Conservation (phyloP, 2,329 filamentous ascomycete genomes). For the Colletotrichum sp. region DNA sequence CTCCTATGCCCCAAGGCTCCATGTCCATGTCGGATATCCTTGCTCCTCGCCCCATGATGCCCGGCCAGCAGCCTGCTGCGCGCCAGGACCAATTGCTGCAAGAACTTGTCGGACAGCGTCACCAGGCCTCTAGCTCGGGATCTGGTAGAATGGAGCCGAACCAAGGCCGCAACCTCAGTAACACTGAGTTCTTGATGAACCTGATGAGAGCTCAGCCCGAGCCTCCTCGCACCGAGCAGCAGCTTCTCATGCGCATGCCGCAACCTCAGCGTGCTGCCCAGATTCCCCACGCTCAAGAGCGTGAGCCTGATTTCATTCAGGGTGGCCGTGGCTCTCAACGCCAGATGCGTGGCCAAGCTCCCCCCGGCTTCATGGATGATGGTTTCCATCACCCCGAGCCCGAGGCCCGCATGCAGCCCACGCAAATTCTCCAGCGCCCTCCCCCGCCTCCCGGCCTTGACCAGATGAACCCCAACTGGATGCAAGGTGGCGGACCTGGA, state of each 20-base stretch:
- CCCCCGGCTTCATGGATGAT: conserved; percentile 60
- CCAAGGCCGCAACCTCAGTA: conserved; percentile 57
- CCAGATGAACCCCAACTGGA: conserved; percentile 61
- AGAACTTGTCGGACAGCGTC: conserved; percentile 64
- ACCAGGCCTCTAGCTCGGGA: conserved; percentile 56
- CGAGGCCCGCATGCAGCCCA: conserved; percentile 59
- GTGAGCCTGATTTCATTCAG: conserved; percentile 48
- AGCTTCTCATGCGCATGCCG: conserved; percentile 52
- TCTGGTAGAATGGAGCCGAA: conserved; percentile 49
- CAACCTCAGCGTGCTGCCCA: conserved; percentile 56
- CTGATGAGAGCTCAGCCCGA: conserved; percentile 70
- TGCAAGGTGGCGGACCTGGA: conserved; percentile 48
- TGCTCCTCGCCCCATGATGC: conserved; percentile 50
- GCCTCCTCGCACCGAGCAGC: conserved; percentile 52
- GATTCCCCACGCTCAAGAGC: conserved; percentile 50
- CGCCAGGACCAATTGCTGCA: conserved; percentile 66
- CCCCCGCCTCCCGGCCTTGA: conserved; percentile 64
- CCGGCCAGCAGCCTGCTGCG: conserved; percentile 49
- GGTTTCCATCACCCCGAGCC: conserved; percentile 53
- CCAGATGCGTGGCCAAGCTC: conserved; percentile 48
- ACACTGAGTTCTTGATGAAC: conserved; percentile 84
- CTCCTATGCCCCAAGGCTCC: conserved; percentile 43
- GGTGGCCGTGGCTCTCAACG: conserved; percentile 39
- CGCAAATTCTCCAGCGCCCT: conserved; percentile 69
- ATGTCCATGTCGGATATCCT: conserved; percentile 55